Evolutionary conservation across 371 early-diverging fungal genomes (phyloP).

Genomic region (Saksenaea oblongispora): DNA sequence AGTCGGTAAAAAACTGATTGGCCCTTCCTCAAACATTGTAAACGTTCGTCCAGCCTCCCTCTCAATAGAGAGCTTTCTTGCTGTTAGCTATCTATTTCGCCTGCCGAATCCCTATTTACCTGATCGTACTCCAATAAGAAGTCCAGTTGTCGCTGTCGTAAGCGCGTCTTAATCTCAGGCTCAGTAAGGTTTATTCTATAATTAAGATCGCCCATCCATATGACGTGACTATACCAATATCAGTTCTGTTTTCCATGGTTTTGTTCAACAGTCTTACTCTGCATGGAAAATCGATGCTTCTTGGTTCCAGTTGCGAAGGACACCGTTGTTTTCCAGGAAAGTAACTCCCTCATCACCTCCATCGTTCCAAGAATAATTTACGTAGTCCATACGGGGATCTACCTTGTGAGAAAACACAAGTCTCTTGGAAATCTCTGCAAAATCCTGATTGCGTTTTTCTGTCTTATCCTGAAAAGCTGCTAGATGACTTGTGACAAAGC

Average conservation of each 20-base stretch:
- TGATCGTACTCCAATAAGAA: conserved; percentile 71
- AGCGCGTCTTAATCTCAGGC: conserved; percentile 52
- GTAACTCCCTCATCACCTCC: conserved; percentile 52
- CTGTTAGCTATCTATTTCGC: not conserved
- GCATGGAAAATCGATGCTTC: conserved; percentile 64
- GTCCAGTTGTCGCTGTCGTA: conserved; percentile 57
- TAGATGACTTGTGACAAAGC: conserved; percentile 88
- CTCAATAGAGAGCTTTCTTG: conserved; percentile 34
- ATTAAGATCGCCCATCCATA: conserved; percentile 96
- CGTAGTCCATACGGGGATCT: conserved; percentile 31
- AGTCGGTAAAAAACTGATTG: conserved; percentile 84
- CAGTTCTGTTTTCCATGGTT: not conserved
- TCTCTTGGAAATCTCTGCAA: conserved; percentile 76
- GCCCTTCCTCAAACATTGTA: conserved; percentile 79
- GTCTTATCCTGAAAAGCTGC: conserved; percentile 83
- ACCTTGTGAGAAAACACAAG: conserved; percentile 55
- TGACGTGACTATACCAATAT: conserved; percentile 58
- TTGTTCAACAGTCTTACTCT: conserved; percentile 52
- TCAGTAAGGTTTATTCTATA: conserved; percentile 79
- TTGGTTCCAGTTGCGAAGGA: conserved; percentile 34
- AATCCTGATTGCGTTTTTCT: conserved; percentile 89
- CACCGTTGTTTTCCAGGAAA: conserved; percentile 32
- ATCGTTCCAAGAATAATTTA: conserved; percentile 44
- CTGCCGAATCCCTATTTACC: conserved; percentile 28
- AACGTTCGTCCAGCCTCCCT: conserved; percentile 63